Base-by-base conservation (phyloP, 192 early-diverging fungal genomes). In the Gigaspora rosea region DNA sequence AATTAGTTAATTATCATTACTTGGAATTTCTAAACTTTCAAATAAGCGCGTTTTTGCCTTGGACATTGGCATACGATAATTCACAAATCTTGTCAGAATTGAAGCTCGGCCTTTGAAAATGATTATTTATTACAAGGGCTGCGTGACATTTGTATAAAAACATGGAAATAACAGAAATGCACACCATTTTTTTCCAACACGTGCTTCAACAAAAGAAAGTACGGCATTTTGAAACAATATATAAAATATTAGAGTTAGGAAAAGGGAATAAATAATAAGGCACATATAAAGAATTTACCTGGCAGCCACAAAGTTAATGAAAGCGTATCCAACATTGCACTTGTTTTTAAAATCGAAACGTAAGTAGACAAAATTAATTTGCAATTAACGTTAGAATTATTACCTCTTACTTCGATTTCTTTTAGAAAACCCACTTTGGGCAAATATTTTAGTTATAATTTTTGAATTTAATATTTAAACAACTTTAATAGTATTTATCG, bases 321-420 rank as follows among this genome's bases (percentile, higher is more conserved):
- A 93, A 18, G 89, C 91, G 67, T 92, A 91, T 5, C 95, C 95
- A 46, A 95, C 92, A 76, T 96, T 96, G 80, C 95, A 96, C 70
- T 91, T 87, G 79, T 95, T 95, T 73, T 90, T 90, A 78, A 96
- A 96, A 73, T 96, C 95, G 83, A 96, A 94, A 15, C 93, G 83
- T 8, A 96, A 83, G 80, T 96, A 96, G 0, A 94, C 71, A 80
- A 96, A 96, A 73, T 95, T n/a, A n/a, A n/a, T n/a, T n/a, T n/a
- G n/a, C n/a, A n/a, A n/a, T n/a, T n/a, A n/a, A n/a, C n/a, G n/a
- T n/a, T n/a, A n/a, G n/a, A n/a, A n/a, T n/a, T n/a, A n/a, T n/a
- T n/a, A n/a, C n/a, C n/a, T n/a, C n/a, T n/a, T n/a, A n/a, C n/a
- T n/a, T n/a, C n/a, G n/a, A n/a, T n/a, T n/a, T n/a, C n/a, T n/a